A percentile compares a stretch with the other conserved stretches of the same genome.
These are phyloP conservation scores for Batrachochytrium dendrobatidis DNA, from an alignment of 371 early-diverging fungal species.

Conservation along the genomic window DNA sequence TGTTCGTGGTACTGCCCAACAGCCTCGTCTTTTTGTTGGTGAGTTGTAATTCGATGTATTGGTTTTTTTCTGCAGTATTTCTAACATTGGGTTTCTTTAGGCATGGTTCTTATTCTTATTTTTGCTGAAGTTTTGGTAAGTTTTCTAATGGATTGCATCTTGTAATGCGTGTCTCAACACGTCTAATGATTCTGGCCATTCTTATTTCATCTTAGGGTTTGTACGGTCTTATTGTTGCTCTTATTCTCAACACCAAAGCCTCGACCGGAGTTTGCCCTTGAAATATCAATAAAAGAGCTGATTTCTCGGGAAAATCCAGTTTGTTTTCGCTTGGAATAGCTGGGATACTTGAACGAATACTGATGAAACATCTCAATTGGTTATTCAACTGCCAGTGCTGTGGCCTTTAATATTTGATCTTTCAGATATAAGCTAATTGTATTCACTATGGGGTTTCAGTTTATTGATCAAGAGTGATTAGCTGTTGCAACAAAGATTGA, in stretches of 20 bases:
- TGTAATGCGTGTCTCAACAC: neutral
- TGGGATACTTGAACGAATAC: no score
- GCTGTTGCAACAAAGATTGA: no score
- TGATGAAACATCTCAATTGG: no score
- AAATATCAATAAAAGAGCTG: no score
- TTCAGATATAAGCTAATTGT: no score
- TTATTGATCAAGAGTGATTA: no score
- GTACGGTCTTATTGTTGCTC: constrained; percentile 83
- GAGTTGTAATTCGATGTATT: constrained; percentile 40
- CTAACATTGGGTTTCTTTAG: constrained; percentile 5
- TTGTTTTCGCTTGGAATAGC: no score
- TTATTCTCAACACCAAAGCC: constrained; percentile 89
- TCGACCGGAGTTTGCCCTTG: constrained; percentile 4
- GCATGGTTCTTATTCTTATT: constrained; percentile 85
- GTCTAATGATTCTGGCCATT: constrained; percentile 19
- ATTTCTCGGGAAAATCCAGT: no score
- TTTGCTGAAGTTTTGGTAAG: constrained; percentile 93
- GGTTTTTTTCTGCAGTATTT: constrained; percentile 1
- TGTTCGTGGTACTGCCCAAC: constrained; percentile 87
- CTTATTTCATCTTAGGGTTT: constrained; percentile 33
- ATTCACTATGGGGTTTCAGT: no score
- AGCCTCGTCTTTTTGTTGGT: constrained; percentile 90
- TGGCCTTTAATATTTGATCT: no score
- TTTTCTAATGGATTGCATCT: constrained; percentile 18
- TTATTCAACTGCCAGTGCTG: neutral